These are phyloP conservation scores for Tilletia indica DNA, from an alignment of 1,284 basidiomycete genomes.

Conservation along the genomic window DNA sequence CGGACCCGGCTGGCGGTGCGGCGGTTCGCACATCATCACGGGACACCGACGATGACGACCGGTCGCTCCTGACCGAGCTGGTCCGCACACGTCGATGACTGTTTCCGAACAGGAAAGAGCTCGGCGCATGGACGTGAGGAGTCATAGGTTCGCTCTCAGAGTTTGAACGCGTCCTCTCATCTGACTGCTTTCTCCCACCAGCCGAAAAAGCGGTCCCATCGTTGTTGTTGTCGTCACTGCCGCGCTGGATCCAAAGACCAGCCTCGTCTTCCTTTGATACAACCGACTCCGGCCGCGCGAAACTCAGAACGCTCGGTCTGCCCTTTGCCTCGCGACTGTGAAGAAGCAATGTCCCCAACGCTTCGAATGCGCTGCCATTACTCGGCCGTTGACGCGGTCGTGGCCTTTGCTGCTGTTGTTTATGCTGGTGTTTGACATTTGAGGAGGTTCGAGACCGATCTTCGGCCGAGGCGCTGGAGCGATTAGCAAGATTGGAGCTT, in stretches of 20 bases:
- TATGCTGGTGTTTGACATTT: slow-evolving; percentile 10
- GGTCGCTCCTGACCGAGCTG: too few relatives aligned
- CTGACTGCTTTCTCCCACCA: too few relatives aligned
- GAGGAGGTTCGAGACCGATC: background rate
- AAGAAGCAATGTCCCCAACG: slow-evolving; percentile 46
- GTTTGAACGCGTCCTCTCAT: background rate
- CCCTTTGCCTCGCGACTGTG: slow-evolving; percentile 41
- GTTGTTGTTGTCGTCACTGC: slow-evolving; percentile 18
- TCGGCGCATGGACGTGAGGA: too few relatives aligned
- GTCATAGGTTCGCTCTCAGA: too few relatives aligned
- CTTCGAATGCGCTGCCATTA: slow-evolving; percentile 52
- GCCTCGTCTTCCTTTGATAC: background rate
- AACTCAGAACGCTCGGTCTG: slow-evolving; percentile 36
- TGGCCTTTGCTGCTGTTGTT: slow-evolving; percentile 20
- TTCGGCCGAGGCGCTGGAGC: background rate
- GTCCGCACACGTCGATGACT: too few relatives aligned
- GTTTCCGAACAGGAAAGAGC: too few relatives aligned
- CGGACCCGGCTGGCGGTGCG: background rate
- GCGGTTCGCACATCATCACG: background rate
- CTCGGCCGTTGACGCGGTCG: slow-evolving; percentile 17
- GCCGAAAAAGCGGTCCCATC: too few relatives aligned
- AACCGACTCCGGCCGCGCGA: slow-evolving; percentile 19
- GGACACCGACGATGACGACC: background rate
- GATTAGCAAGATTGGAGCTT: slow-evolving; percentile 23
- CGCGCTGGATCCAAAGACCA: slow-evolving; percentile 9